Base-by-base conservation (phyloP, 2,329 filamentous ascomycete genomes). In the Acrocalymma vagum region DNA sequence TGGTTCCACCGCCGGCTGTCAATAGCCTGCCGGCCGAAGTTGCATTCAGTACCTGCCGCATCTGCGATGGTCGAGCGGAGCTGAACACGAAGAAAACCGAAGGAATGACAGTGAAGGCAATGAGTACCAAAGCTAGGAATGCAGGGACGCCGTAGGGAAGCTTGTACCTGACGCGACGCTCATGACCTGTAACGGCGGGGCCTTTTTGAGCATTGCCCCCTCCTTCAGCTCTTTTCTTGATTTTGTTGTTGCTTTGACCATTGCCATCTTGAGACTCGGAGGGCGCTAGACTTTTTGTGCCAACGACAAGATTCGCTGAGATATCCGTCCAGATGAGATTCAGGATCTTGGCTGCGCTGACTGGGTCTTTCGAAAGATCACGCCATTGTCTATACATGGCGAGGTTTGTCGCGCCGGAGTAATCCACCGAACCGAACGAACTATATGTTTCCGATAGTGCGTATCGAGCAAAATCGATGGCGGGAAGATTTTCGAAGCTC, bases 321-420 rank as follows among this genome's bases (percentile, higher is more conserved):
- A 73, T 38, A 39, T 78, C 74, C 0, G 74, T 77, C 69, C 72
- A 78, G 5, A 78, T 63, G 0, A 75, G 55, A 45, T 76, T 72
- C 9, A 75, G 52, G 7, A 77, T 75, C 9, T 58, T 51, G 0
- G 62, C 59, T 1, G 68, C 63, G 0, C 48, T 54, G 0, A 38
- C 39, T 0, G 67, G 42, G 1, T 53, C 58, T 1, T 30, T 21
- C 1, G 68, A 67, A 1, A 73, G 55, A 3, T 67, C 42, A 42
- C 73, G 68, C 74, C 75, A 78, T 29, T 63, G 60, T 5, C 43
- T 46, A 35, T 63, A 76, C 53, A 78, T 63, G 6, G 73, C 69
- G 33, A 76, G 64, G 37, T 69, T 74, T 2, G 47, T 50, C 4
- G 23, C 25, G 1, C 72, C 73, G 1, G 60, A 61, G 38, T 74